Evolutionary conservation across 148 eudicot genomes (phyloP), one percentile per base, ranked within the genome.

Genomic region (Cornus controversa): DNA sequence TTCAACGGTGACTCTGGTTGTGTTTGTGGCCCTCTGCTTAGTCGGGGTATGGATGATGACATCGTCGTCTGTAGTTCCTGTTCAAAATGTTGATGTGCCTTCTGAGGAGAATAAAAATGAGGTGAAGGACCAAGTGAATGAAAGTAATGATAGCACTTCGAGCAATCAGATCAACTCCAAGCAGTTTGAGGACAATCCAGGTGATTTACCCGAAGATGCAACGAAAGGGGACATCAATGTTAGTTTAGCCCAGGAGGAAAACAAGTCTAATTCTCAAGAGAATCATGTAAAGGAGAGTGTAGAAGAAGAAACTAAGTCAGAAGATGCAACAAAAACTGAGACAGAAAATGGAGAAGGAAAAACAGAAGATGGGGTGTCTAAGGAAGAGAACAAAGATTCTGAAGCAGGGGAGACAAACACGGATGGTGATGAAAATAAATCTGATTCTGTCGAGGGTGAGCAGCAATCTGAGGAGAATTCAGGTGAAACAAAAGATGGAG

Each of bases 41-140:
- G 92, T 90, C 62, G 97, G 97, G 63, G 87, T 92, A 70, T 92
- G 97, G 97, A 92, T 92, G 91, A 79, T 91, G 90, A 85, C 90
- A 62, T 90, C 97, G 13, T 87, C 93, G 0, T 89, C 91, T 3
- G 82, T 86, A 22, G 83, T 84, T 73, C 87, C 94, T 69, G 80
- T 84, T 72, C 86, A 84, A 75, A 89, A 78, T 45, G 54, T 81
- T n/a, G 94, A 89, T 63, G 80, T 82, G 28, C 83, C 87, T 45
- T 73, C 80, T 69, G 84, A 86, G 42, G 89, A 88, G 63, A 88
- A 81, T 42, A 87, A 78, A 50, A 76, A 83, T 80, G 85, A 88
- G 74, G 90, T 16, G 62, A 78, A 57, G 54, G 75, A 80, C 5
- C 81, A 73, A 57, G 86, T 60, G 64, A 60, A 60, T n/a, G 64